These are phyloP conservation scores for Neobulgaria alba DNA, from an alignment of 2,329 filamentous ascomycete genomes.

Conservation along the genomic window DNA sequence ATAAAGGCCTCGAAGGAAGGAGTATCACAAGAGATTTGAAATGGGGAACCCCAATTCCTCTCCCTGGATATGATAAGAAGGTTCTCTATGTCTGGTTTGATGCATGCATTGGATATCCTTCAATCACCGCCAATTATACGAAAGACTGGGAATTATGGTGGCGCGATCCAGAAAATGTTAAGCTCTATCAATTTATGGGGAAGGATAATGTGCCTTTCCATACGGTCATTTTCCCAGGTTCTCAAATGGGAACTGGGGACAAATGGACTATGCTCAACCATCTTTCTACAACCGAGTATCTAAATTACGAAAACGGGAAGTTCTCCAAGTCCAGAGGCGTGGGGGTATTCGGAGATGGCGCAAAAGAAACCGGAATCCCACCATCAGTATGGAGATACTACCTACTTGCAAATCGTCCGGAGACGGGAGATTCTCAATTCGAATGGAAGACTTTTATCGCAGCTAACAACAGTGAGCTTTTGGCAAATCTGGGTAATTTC, in stretches of 20 bases:
- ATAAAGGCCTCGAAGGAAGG: constrained; percentile 74
- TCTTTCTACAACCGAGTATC: constrained; percentile 80
- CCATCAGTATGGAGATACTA: constrained; percentile 93
- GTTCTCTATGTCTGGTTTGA: constrained; percentile 87
- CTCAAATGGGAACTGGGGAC: constrained; percentile 73
- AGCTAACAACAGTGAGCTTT: constrained; percentile 82
- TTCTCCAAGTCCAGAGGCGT: constrained; percentile 88
- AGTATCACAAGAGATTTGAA: constrained; percentile 89
- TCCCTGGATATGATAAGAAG: constrained; percentile 52
- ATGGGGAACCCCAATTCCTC: constrained; percentile 60
- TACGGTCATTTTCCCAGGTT: constrained; percentile 84
- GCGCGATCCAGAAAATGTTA: constrained; percentile 80
- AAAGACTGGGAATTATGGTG: constrained; percentile 86
- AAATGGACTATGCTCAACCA: constrained; percentile 87
- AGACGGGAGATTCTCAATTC: constrained; percentile 81
- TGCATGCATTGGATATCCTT: constrained; percentile 90
- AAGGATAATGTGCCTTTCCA: constrained; percentile 82
- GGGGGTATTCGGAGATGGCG: constrained; percentile 86
- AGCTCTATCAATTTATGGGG: constrained; percentile 90
- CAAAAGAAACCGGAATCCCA: constrained; percentile 74
- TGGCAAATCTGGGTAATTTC: constrained; percentile 64
- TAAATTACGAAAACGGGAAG: constrained; percentile 83
- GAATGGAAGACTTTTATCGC: constrained; percentile 80
- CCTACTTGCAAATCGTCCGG: constrained; percentile 75
- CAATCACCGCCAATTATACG: constrained; percentile 86